Base-by-base conservation (phyloP, 441 rosid species). In the Croton setiger region DNA sequence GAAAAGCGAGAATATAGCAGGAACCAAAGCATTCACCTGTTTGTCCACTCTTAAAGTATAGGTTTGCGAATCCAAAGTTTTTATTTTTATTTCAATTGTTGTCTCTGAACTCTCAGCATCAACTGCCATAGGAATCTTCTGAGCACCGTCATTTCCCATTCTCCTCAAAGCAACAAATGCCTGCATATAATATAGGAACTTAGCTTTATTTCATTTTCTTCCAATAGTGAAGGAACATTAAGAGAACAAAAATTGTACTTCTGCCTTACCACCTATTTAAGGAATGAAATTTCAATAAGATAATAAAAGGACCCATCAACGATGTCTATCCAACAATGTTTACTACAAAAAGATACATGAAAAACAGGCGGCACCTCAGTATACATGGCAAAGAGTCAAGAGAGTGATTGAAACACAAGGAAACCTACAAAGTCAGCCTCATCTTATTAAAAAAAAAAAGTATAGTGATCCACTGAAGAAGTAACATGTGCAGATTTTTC, bases 61-160 rank as follows among this genome's bases (percentile, higher is more conserved):
- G 21, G 97, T 92, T 74, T 86, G 97, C 49, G 98, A 88, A 76
- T 94, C 99, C 82, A 94, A 72, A 20, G 97, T 94, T 80, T 92
- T 94, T 41, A 94, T 78, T 78, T 94, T 94, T 68, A 94, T 90
- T 75, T 90, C 98, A 62, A 94, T 92, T 68, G 85, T 78, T 60
- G 93, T 75, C 79, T 86, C 87, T 23, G 94, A 78, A 69, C 79
- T 79, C 57, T 76, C 91, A 63, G 79, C 80, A 70, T 78, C 89
- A 69, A 73, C 75, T 4, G 66, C 68, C 60, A 62, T 74, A 17
- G 72, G 75, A 75, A 81, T 39, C 51, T 83, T 82, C 70, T 78
- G 82, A 63, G 86, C 80, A 69, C 80, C 83, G 70, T 60, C 70
- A 68, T 82, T 80, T 67, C 74, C 96, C 99, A 92, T 94, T 79